A percentile compares a stretch with the other conserved stretches of the same genome.
These are phyloP conservation scores for Fusarium pseudocircinatum DNA, from an alignment of 2,329 filamentous ascomycete species.

Conservation along the genomic window DNA sequence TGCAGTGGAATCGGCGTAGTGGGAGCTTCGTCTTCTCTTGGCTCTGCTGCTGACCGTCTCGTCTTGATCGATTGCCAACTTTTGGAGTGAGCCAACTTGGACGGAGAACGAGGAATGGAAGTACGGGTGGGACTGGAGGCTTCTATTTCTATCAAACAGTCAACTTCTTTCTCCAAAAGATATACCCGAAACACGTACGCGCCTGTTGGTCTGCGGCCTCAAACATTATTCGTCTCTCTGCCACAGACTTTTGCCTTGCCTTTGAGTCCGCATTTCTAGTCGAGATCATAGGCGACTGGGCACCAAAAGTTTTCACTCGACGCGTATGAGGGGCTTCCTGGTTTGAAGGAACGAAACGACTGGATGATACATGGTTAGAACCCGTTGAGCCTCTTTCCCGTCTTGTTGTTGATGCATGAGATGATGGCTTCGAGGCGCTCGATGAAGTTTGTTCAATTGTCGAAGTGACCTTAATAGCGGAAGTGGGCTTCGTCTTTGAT, in stretches of 20 bases:
- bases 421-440: neutral
- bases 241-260: slow-evolving; percentile 37
- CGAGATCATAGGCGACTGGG: neutral
- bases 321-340: neutral
- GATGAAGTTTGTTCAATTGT: neutral
- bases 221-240: slow-evolving; percentile 39
- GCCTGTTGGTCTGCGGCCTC: slow-evolving; percentile 6
- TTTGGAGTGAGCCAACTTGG: slow-evolving; percentile 19
- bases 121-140: neutral
- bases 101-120: neutral
- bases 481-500: neutral
- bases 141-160: neutral
- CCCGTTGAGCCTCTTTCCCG: neutral
- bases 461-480: neutral
- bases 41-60: neutral
- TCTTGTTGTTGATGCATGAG: neutral
- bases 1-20: neutral
- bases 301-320: slow-evolving; percentile 25
- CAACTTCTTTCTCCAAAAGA: neutral
- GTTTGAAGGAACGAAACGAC: neutral
- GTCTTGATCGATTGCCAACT: slow-evolving; percentile 21
- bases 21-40: neutral
- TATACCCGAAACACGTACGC: neutral
- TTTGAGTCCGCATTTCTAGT: neutral
- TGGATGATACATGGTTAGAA: slow-evolving; percentile 11